Base-by-base conservation (phyloP, 179 eudicot genomes). In the Spergularia azorica region DNA sequence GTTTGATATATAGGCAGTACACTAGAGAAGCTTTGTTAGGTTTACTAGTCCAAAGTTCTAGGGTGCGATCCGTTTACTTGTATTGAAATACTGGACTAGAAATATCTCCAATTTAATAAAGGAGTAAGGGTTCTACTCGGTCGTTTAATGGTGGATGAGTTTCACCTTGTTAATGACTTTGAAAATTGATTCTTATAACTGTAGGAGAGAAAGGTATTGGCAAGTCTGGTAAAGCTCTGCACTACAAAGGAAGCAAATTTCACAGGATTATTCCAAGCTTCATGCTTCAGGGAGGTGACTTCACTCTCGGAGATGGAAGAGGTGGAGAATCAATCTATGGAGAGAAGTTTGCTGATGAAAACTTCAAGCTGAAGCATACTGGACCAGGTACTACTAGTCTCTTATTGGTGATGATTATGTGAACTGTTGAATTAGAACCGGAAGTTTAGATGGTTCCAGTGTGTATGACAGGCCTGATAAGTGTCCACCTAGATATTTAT, bases 291-390 rank as follows among this genome's bases (percentile, higher is more conserved):
- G 99, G 98, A 67, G 99, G 99, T 79, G 99, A 95, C 78, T 95
- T 95, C 79, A 95, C 99, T 63, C 94, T 68, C 1, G 99, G 99
- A 61, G 90, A 91, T 83, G 99, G 99, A 75, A 85, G 85, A 79
- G 99, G 99, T 9, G 99, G 98, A 17, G 99, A 95, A 79, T 95
- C 99, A 32, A 95, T 95, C 36, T 95, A 95, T 18, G 99, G 99
- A 20, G 91, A 82, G 77, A 91, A 91, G 84, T 95, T 95, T 77
- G 91, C 90, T 15, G 99, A 95, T 85, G 99, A 95, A 69, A 95
- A 94, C 57, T 94, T 95, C 89, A 94, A 94, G 89, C 63, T 95
- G 73, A 95, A 91, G 87, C 98, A 95, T 63, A 95, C 96, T 21
- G 90, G 92, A 72, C 99, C 99, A 68, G 99, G 99, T 94, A 85